A percentile compares a stretch with the other conserved stretches of the same genome.
phyloP scores from a whole-genome alignment of 495 filamentous ascomycete species.

The Aspergillus asperescens region DNA sequence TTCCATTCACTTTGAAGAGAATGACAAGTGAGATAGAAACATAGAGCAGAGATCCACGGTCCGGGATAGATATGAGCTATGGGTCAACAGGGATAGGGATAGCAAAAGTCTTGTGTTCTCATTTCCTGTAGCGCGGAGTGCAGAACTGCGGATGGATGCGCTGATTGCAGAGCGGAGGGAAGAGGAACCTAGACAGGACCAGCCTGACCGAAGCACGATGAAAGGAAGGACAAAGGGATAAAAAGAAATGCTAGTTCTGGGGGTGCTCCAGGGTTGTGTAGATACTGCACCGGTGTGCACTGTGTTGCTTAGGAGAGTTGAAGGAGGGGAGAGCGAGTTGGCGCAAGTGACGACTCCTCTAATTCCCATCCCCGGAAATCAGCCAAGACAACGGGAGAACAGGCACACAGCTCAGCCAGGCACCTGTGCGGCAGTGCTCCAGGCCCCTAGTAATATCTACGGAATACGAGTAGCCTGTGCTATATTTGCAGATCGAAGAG shows the following conservation, averaged over 20 bases:
- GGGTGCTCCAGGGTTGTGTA: constrained; percentile 1
- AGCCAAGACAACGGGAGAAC: constrained; percentile 15
- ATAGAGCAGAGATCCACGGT: not conserved
- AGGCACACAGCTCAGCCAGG: not conserved
- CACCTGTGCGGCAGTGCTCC: too few relatives aligned
- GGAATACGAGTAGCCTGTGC: not conserved
- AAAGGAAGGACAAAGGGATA: constrained; percentile 11
- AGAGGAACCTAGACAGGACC: constrained; percentile 28
- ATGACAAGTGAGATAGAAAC: not conserved
- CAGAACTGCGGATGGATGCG: constrained; percentile 3
- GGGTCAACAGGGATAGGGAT: not conserved
- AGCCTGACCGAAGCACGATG: constrained; percentile 28
- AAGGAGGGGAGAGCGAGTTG: constrained; percentile 1
- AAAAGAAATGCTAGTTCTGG: constrained; percentile 8
- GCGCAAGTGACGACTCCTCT: not conserved
- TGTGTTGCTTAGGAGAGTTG: not conserved
- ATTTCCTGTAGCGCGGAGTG: constrained; percentile 8
- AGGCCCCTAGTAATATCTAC: not conserved
- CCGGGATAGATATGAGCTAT: constrained; percentile 3
- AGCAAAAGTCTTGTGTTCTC: constrained; percentile 10
- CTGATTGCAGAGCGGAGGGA: constrained; percentile 9
- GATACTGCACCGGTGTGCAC: not conserved
- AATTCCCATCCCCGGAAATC: constrained; percentile 12
- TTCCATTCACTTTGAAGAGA: constrained; percentile 10
- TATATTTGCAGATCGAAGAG: not conserved